Evolutionary conservation across 371 early-diverging fungal genomes (phyloP).

Genomic region (Chytridiales sp.): DNA sequence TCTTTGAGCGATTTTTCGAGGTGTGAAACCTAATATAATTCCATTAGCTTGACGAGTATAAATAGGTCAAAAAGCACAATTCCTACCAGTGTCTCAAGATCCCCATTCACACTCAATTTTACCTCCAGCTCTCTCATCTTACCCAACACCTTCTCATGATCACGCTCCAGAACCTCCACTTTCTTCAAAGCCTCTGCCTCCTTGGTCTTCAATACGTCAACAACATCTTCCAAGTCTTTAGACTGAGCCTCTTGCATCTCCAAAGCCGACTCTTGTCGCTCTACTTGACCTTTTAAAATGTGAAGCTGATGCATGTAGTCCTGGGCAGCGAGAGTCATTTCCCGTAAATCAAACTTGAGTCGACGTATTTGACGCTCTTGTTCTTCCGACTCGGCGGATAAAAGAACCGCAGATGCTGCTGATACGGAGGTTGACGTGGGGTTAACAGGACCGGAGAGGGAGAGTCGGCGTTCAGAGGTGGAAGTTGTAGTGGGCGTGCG

Average conservation of each 20-base stretch:
- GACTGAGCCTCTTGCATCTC: constrained; percentile 11
- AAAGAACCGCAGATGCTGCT: too few species aligned
- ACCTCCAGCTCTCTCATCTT: background rate
- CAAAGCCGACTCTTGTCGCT: constrained; percentile 12
- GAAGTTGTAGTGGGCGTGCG: too few species aligned
- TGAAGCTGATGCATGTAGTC: constrained; percentile 24
- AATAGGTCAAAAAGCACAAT: background rate
- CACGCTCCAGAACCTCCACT: constrained; percentile 3
- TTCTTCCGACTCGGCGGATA: too few species aligned
- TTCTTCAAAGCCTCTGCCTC: background rate
- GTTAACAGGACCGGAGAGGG: too few species aligned
- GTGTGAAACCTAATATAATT: constrained; percentile 10
- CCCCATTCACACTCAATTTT: background rate
- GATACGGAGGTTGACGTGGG: too few species aligned
- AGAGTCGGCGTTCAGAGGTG: too few species aligned
- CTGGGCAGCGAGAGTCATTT: constrained; percentile 32
- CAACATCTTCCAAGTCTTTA: constrained; percentile 11
- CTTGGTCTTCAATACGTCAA: constrained; percentile 3
- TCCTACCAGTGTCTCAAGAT: constrained; percentile 7
- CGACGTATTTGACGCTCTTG: constrained; percentile 22
- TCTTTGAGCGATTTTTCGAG: constrained; percentile 6
- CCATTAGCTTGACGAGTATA: background rate
- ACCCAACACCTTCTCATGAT: background rate
- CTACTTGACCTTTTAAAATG: background rate
- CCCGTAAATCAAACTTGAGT: constrained; percentile 29